Evolutionary conservation across 225 moss, liverwort and hornwort genomes (phyloP).

Genomic region (Pleurozium schreberi): DNA sequence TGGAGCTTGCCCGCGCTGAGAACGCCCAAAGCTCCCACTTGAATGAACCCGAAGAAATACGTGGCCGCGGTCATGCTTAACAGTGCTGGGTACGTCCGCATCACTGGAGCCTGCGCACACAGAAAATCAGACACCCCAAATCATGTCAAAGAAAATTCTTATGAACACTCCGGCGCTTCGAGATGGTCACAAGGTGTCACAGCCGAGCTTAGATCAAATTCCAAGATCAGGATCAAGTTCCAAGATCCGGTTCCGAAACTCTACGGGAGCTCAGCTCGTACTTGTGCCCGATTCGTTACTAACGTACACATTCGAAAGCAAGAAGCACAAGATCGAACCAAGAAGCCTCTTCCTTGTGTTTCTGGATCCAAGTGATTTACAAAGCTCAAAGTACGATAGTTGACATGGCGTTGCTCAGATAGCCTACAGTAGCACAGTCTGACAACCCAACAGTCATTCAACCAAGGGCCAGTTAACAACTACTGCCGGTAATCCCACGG

Average conservation of each 20-base stretch:
- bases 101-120: slow-evolving; percentile 30
- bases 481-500: not conserved
- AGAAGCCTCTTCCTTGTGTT: not conserved
- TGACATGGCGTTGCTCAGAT: not conserved
- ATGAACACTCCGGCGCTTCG: no score
- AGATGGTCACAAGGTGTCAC: not conserved
- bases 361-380: not conserved
- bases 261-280: no score
- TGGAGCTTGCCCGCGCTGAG: slow-evolving; percentile 35
- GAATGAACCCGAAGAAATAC: slow-evolving; percentile 53
- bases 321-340: not conserved
- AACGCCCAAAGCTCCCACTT: slow-evolving; percentile 35
- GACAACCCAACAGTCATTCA: not conserved
- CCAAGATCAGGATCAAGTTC: not conserved
- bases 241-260: not conserved
- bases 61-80: slow-evolving; percentile 31
- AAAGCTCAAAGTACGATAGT: not conserved
- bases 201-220: not conserved
- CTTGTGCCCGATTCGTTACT: no score
- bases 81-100: slow-evolving; percentile 46
- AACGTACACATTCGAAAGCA: not conserved
- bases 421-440: not conserved
- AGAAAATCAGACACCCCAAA: not conserved
- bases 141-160: not conserved
- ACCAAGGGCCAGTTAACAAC: not conserved